Base-by-base conservation (phyloP, 169 alveolate genomes). In the Plasmodium ovale region DNA sequence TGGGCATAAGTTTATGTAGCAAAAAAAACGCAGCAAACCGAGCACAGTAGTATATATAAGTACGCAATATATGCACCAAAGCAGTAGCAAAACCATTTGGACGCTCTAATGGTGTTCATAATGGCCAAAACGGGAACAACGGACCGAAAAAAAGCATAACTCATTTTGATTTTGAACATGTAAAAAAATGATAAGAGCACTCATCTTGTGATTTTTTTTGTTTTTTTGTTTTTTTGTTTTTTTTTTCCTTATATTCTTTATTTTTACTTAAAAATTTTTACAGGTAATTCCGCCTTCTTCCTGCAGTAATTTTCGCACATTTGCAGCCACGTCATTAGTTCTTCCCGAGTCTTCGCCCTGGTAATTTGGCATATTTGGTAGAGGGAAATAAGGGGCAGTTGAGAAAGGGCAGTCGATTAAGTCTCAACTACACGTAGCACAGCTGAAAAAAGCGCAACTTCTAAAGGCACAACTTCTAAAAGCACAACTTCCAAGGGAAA, bases 261-360 rank as follows among this genome's bases (percentile, higher is more conserved):
- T 51, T 47, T 67, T 19, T 84, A 84, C 91, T 71, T 84, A 56
- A 84, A 84, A 23, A 53, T 58, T 69, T 84, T 84, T 68, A 69
- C 73, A 84, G 91, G 91, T 69, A 84, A 29, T n/a, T 49, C 87
- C 31, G 91, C 91, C 33, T 84, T 84, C 56, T 84, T 39, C 29
- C 91, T 84, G 49, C 91, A 84, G 47, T 68, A 84, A 84, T 84
- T 84, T 59, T 84, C 91, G 49, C 91, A 84, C 91, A 68, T 84
- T 68, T 84, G 91, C 53, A 84, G 35, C 91, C 91, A 84, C 62
- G 62, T 84, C 91, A 84, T 84, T 44, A 84, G 31, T 42, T 84
- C 91, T 54, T 68, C 87, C 67, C 87, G 37, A 21, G 84, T 68
- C 23, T 23, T 49, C 6, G 91, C 91, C 67, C 87, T n/a, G n/a